These are phyloP conservation scores for Trapa bicornis DNA, from an alignment of 345 rosid species.

Conservation along the genomic window DNA sequence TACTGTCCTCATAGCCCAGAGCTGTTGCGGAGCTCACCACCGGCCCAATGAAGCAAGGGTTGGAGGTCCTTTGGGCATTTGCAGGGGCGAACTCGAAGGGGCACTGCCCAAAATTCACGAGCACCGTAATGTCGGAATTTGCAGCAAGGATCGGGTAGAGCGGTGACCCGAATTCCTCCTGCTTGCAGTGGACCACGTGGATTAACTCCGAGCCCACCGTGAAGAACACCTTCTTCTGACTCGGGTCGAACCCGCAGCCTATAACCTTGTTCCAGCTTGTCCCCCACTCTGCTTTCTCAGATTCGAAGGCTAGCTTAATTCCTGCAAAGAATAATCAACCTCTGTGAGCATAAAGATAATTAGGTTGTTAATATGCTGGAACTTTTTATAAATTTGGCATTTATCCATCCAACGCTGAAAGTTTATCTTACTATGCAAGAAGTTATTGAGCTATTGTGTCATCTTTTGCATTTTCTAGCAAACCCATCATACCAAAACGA, in stretches of 20 bases:
- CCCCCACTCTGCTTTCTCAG: conserved; percentile 43
- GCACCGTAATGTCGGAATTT: conserved; percentile 25
- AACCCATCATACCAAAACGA: not conserved
- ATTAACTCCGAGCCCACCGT: conserved; percentile 40
- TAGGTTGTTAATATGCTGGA: not conserved
- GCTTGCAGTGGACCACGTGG: conserved; percentile 41
- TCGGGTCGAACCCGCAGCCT: conserved; percentile 62
- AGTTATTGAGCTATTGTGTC: not conserved
- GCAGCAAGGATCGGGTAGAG: conserved; percentile 54
- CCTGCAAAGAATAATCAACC: conserved; percentile 24
- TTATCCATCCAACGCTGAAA: conserved; percentile 4
- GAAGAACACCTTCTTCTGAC: conserved; percentile 50
- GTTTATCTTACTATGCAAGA: not conserved
- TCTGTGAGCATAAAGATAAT: not conserved
- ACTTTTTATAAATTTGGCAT: too few species aligned
- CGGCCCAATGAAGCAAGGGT: conserved; percentile 53
- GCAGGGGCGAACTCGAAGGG: conserved; percentile 38
- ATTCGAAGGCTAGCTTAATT: conserved; percentile 42
- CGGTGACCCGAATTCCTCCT: conserved; percentile 47
- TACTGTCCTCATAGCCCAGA: conserved; percentile 55
- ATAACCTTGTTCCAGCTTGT: conserved; percentile 28
- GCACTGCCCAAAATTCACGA: conserved; percentile 57
- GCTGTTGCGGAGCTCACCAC: conserved; percentile 34
- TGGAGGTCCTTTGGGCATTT: conserved; percentile 42
- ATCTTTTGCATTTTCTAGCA: not conserved